A percentile compares a stretch with the other conserved stretches of the same genome.
phyloP scores from a whole-genome alignment of 345 rosid genomes.

The Mallotus nudiflorus region DNA sequence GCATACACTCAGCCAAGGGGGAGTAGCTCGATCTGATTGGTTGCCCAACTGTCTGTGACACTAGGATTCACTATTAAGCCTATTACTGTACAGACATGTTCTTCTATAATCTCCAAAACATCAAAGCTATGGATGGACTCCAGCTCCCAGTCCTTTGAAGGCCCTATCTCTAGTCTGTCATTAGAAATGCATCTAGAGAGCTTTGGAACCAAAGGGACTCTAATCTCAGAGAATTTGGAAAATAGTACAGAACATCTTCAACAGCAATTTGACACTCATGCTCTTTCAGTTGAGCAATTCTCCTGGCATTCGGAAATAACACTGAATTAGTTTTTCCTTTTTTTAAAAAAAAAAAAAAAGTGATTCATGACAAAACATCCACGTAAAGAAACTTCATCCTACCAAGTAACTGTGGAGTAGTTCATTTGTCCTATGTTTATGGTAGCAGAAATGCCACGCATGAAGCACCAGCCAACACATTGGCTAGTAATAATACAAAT shows the following conservation, averaged over 20 bases:
- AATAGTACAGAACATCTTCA: conserved; percentile 87
- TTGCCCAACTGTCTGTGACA: conserved; percentile 84
- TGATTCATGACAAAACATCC: background rate
- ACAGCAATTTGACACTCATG: conserved; percentile 63
- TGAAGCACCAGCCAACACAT: conserved; percentile 9
- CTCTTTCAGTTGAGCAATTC: conserved; percentile 78
- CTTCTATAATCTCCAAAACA: conserved; percentile 66
- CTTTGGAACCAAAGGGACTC: conserved; percentile 84
- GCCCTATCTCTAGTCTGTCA: conserved; percentile 85
- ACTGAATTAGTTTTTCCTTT: conserved; percentile 23
- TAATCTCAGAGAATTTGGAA: conserved; percentile 78
- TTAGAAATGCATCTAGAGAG: conserved; percentile 81
- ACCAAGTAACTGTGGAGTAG: background rate
- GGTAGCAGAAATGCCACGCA: conserved; percentile 6
- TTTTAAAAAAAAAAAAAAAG: too few relatives aligned
- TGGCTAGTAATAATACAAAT: background rate
- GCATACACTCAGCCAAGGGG: conserved; percentile 57
- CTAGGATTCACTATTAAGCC: conserved; percentile 75
- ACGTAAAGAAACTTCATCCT: conserved; percentile 1
- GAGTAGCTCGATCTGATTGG: conserved; percentile 53
- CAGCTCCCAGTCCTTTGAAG: conserved; percentile 86
- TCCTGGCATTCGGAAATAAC: conserved; percentile 44
- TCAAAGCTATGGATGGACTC: conserved; percentile 78
- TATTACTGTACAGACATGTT: conserved; percentile 65
- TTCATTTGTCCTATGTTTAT: conserved; percentile 8